These are phyloP conservation scores for Kodamaea neixiangensis DNA, from an alignment of 805 yeast genomes.

Conservation along the genomic window DNA sequence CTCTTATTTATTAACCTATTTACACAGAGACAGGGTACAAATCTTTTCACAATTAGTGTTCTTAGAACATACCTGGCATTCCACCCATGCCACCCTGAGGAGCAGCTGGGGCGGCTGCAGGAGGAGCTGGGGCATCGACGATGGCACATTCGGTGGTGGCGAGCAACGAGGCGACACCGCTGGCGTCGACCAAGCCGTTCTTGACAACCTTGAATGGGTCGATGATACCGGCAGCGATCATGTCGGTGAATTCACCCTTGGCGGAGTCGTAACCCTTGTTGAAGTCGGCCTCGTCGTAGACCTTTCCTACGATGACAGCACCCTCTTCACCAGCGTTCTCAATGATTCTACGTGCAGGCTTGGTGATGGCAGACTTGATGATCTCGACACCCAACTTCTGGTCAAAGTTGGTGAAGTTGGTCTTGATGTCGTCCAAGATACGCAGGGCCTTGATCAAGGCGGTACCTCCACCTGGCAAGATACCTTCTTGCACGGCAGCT, in stretches of 20 bases:
- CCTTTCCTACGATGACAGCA: slow-evolving; percentile 91
- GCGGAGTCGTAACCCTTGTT: slow-evolving; percentile 90
- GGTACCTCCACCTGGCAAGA: slow-evolving; percentile 99
- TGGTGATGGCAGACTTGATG: slow-evolving; percentile 87
- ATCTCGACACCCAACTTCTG: slow-evolving; percentile 94
- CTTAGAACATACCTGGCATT: slow-evolving; percentile 57
- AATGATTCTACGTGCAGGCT: slow-evolving; percentile 93
- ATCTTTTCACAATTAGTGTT: background rate
- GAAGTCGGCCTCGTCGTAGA: slow-evolving; percentile 68
- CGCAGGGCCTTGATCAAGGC: slow-evolving; percentile 92
- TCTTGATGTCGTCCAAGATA: slow-evolving; percentile 66
- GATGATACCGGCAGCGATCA: slow-evolving; percentile 95
- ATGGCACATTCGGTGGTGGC: slow-evolving; percentile 99
- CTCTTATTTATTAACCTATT: slow-evolving; percentile 5
- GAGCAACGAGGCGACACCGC: slow-evolving; percentile 95
- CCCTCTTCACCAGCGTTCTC: slow-evolving; percentile 99
- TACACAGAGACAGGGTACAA: slow-evolving; percentile 5
- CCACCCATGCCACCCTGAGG: slow-evolving; percentile 56
- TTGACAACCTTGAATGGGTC: slow-evolving; percentile 98
- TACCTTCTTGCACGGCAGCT: slow-evolving; percentile 98
- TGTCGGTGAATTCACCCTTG: slow-evolving; percentile 90
- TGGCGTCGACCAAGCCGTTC: slow-evolving; percentile 92
- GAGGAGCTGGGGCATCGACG: slow-evolving; percentile 90
- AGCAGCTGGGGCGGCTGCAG: slow-evolving; percentile 54
- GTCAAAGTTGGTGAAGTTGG: slow-evolving; percentile 79